Evolutionary conservation across 208 protist species (phyloP), one percentile per base, ranked within the genome.

Genomic region (Porcisia hertigi): DNA sequence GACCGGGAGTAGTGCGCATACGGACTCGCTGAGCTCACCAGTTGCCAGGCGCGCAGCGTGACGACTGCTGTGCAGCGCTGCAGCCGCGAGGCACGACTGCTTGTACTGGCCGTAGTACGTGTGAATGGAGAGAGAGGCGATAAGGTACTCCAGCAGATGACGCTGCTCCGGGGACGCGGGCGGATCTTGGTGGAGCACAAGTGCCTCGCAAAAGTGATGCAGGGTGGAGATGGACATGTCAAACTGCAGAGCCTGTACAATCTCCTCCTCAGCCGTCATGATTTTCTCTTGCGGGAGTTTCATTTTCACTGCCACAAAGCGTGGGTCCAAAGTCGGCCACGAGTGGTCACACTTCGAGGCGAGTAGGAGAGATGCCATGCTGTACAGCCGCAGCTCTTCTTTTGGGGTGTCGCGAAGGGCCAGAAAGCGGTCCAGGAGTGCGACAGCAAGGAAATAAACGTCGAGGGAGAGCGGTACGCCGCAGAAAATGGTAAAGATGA

Each of bases 331-430:
- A 53, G 98, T 96, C 34, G 98, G 89, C 87, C 97, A 99, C 72
- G 99, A 99, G 82, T 99, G 98, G 78, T 99, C 98, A 83, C 96
- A 98, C 92, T 99, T 99, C 49, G 96, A 94, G 23, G 99, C 98
- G 20, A 99, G 85, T 45, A 99, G 77, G 53, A 99, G 94, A 8
- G 95, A 83, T 3, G 97, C 94, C 53, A 98, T 96, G 59, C 82
- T 89, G 69, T 88, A 80, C 53, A 95, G 82, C 39, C 90, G 79
- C 41, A 95, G 49, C 12, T 77, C 59, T 23, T 84, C 85, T 1
- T 93, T 84, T 47, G 80, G 59, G 14, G 98, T 76, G 23, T 54
- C 30, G 41, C 83, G 77, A 30, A 91, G 62, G 8, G 76, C 76
- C 6, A 99, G 85, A 67, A 96, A 98, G 69, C 88, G 88, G 77